Percentiles rank a stretch among this genome's conserved stretches.
These are phyloP conservation scores for Chrysosphaeria jannelii DNA, from an alignment of 2,329 filamentous ascomycete species.

Conservation along the genomic window DNA sequence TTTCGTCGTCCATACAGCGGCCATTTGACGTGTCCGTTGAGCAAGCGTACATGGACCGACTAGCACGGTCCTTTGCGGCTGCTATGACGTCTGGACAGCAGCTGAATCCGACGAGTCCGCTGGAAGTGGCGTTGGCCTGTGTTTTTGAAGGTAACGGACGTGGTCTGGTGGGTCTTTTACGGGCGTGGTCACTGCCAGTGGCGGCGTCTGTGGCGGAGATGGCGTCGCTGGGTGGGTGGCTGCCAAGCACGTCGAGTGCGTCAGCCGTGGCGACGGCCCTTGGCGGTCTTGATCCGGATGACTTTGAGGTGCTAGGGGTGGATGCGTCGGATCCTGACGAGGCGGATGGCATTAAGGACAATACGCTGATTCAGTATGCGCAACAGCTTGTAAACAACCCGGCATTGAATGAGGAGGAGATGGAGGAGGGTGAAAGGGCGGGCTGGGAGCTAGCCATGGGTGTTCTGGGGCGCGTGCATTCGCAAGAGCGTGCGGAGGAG, in stretches of 20 bases:
- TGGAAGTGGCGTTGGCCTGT: constrained; percentile 59
- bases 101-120: constrained; percentile 41
- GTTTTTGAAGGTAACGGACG: constrained; percentile 60
- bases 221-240: constrained; percentile 58
- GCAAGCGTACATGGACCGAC: constrained; percentile 43
- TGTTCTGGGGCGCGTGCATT: constrained; percentile 54
- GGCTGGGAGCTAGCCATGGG: constrained; percentile 81
- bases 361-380: constrained; percentile 49
- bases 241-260: constrained; percentile 26
- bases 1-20: constrained; percentile 19
- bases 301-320: constrained; percentile 56
- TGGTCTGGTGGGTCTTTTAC: constrained; percentile 41
- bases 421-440: constrained; percentile 23
- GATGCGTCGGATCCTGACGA: constrained; percentile 25
- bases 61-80: constrained; percentile 40
- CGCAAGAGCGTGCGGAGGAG: constrained; percentile 36
- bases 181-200: constrained; percentile 53
- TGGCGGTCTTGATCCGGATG: constrained; percentile 47
- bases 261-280: constrained; percentile 15
- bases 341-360: constrained; percentile 42
- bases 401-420: constrained; percentile 11
- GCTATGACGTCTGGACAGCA: constrained; percentile 40
- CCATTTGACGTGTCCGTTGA: too few species aligned
- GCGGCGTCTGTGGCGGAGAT: constrained; percentile 57
- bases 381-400: constrained; percentile 28